Base-by-base conservation (phyloP, 78 protist species). In the Isochrysis galbana region DNA sequence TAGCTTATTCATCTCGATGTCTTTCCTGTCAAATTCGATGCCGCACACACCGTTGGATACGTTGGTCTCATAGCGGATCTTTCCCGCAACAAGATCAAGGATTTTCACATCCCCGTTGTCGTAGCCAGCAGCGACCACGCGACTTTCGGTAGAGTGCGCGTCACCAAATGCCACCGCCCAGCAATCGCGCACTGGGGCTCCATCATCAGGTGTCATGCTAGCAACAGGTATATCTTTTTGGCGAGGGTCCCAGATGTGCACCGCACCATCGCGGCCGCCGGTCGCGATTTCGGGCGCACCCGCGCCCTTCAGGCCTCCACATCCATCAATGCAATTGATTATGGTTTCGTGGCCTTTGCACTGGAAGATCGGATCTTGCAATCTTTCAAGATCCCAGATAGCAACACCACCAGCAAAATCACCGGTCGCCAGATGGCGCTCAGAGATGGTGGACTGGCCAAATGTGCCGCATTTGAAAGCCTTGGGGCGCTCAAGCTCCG, bases 101-200 rank as follows among this genome's bases (percentile, higher is more conserved):
- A 97, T 78, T 39, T 96, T 97, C 22, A 97, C 82, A 72, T 97
- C 98, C 39, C 98, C 98, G 94, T 95, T 97, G 90, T 96, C 97
- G 83, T 95, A 97, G 34, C 61, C 72, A 1, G 90, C 61, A 1
- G 72, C 69, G 45, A 84, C 72, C 46, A 61, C 45, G 22, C 82
- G 36, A 32, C 3, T 19, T 3, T 34, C 74, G 42, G 46, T 45
- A 14, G 44, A 34, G 38, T 87, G 91, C 32, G 91, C 34, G n/a
- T 92, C 86, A 0, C 98, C 98, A 38, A 97, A 95, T 17, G 93
- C 90, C 5, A 95, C 97, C 0, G 94, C 32, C 97, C 97, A 97
- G 93, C 97, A 96, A 23, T 97, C 98, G 0, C 96, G 92, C 25
- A 88, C 84, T 17, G 46, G 47, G 1, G 74, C 78, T 0, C 47